Percentiles rank a stretch among this genome's conserved stretches.
Evolutionary conservation across 2,329 filamentous ascomycete species (phyloP).

Genomic region (Akanthomyces muscarius): DNA sequence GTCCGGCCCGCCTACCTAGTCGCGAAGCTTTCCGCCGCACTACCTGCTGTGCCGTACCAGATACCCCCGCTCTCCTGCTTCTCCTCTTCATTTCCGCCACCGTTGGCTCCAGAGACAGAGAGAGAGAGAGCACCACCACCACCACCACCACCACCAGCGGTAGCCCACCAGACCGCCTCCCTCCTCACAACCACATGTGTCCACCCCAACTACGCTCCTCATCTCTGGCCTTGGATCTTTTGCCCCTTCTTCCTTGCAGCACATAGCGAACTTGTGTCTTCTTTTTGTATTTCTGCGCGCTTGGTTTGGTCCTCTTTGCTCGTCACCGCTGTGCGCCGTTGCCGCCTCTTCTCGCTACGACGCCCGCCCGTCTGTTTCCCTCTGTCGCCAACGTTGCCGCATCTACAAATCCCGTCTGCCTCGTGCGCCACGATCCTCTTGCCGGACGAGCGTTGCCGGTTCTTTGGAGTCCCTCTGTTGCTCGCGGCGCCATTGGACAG

Average conservation of each 20-base stretch:
- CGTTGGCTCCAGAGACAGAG: neutral
- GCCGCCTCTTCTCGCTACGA: neutral
- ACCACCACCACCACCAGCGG: neutral
- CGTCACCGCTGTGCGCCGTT: neutral
- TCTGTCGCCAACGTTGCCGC: conserved; percentile 1
- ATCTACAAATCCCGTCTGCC: conserved; percentile 3
- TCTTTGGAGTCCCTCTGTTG: neutral
- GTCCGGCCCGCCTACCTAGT: neutral
- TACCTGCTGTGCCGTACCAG: neutral
- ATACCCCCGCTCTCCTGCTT: conserved; percentile 1
- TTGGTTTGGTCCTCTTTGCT: neutral
- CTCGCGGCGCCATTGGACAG: neutral
- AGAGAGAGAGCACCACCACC: neutral
- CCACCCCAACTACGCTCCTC: conserved; percentile 12
- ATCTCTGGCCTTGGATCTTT: conserved; percentile 5
- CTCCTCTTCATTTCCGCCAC: conserved; percentile 13
- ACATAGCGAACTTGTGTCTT: neutral
- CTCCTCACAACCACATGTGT: conserved; percentile 6
- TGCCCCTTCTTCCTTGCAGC: neutral
- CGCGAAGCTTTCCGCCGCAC: neutral
- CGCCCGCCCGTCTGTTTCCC: neutral
- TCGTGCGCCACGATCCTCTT: neutral
- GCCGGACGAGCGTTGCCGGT: neutral
- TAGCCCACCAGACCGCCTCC: conserved; percentile 6
- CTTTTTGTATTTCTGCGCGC: neutral